Evolutionary conservation across 1,139 yeast species (phyloP), one percentile per base, ranked within the genome.

Genomic region (Ogataea hybrid): DNA sequence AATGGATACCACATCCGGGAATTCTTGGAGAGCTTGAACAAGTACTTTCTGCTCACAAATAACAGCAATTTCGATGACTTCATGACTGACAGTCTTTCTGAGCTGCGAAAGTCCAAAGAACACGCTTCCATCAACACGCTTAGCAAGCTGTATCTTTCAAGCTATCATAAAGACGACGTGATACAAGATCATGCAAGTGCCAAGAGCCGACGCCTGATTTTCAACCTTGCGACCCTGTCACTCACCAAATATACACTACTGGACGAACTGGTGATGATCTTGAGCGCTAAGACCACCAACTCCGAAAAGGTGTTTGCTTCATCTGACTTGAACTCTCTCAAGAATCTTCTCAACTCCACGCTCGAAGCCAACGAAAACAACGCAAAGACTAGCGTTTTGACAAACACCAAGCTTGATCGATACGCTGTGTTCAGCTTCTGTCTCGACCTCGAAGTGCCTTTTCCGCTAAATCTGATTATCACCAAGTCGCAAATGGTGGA

Each of bases 401-500:
- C 51, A 3, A 46, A 45, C 14, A 46, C 53, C 3, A 51, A 48
- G 44, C 53, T 53, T 40, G 63, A 58, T 25, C 53, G 53, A 27
- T 54, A 57, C 29, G 75, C 79, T 11, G 67, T 77, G 6, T 76
- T 82, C 53, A 77, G 77, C 32, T 61, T 89, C 11, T 84, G 81
- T 51, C 68, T 89, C 32, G 85, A 86, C 41, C 61, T 87, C 27
- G 68, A 73, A 21, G 68, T 90, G 16, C 96, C 97, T 6, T 94
- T 88, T 58, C 99, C 99, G 0, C 64, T 89, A 36, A 88, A 89
- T 50, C 69, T 90, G 29, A 70, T 92, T 1, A 65, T 89, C 3
- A 79, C 85, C 20, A 77, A 82, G 46, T 83, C 87, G 32, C 78
- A 84, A 23, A 70, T 88, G 25, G 74, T 81, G 37, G 89, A 94